Evolutionary conservation across 169 alveolate species (phyloP).

Genomic region (Plasmodium vivax): DNA sequence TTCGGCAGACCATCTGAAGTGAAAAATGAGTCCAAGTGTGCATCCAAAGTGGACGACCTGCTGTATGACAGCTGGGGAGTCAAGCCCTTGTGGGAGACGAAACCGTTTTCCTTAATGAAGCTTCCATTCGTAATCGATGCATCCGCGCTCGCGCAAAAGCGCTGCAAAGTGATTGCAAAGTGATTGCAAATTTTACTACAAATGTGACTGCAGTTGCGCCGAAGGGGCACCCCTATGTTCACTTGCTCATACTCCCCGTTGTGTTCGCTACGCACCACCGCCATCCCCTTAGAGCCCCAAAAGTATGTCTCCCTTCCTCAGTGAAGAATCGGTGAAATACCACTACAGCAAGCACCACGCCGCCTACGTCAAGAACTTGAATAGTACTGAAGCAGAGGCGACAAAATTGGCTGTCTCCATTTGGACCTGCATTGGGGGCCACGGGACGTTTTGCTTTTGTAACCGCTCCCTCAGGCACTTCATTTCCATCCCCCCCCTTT

Average conservation of each 20-base stretch:
- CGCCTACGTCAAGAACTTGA: conserved; percentile 89
- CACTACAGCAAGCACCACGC: conserved; percentile 94
- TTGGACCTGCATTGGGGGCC: not conserved
- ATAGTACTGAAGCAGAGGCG: conserved; percentile 61
- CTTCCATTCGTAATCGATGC: conserved; percentile 38
- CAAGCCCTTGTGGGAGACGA: conserved; percentile 27
- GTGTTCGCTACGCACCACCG: not conserved
- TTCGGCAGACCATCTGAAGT: conserved; percentile 1
- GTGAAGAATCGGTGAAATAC: conserved; percentile 86
- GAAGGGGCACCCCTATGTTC: not conserved
- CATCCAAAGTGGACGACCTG: conserved; percentile 22
- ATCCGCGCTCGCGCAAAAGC: not conserved
- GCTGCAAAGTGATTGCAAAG: not conserved
- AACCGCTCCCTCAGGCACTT: not conserved
- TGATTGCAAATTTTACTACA: not conserved
- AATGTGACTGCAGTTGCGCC: not conserved
- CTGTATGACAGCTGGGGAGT: conserved; percentile 51
- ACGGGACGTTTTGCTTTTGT: not conserved
- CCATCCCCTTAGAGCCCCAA: conserved; percentile 79
- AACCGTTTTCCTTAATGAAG: conserved; percentile 60
- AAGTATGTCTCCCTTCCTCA: conserved; percentile 89
- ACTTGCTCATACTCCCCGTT: not conserved
- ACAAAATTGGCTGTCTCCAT: conserved; percentile 34
- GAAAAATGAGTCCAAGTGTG: not conserved
- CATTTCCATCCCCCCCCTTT: not conserved